Base-by-base conservation (phyloP, 441 rosid species). In the Aleurites moluccanus region DNA sequence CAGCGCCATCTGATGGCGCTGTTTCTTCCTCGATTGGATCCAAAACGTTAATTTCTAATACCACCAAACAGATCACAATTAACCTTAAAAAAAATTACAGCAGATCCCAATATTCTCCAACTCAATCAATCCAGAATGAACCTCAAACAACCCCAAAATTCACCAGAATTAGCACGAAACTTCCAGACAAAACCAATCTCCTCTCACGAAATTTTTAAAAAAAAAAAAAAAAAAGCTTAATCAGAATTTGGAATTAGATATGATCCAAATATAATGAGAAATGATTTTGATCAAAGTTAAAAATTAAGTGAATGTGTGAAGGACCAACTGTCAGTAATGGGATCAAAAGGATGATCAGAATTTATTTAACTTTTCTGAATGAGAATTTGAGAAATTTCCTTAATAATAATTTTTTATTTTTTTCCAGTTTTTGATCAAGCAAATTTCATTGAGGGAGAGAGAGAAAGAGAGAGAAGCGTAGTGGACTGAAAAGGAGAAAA, bases 1-100 rank as follows among this genome's bases (percentile, higher is more conserved):
- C 98, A 93, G 98, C 93, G 99, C 99, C 99, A 95, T 93, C 75
- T 0, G 83, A 78, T 89, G 97, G 98, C 98, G 97, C 98, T 93
- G 98, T 89, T 90, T 84, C 91, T 85, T 82, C 89, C 70, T 84
- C 86, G 85, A 90, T 80, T 78, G 89, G 93, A 88, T 87, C 96
- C 97, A 95, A 93, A 75, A 92, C 88, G 88, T 84, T 83, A 74
- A 85, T 75, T 88, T 73, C 69, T 55, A 80, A 77, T 35, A 73
- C 20, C 77, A 59, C 83, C 72, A 63, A 75, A 67, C 30, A 69
- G 79, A 86, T 81, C 84, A 79, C 69, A 55, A 76, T 67, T 74
- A 76, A 69, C 85, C 82, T 64, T 78, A 77, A 80, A 62, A 67
- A 57, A 62, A 67, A 57, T 67, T 73, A 56, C 72, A 82, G 73